Evolutionary conservation across 805 yeast genomes (phyloP).

Genomic region (Wickerhamomyces sydowiorum): DNA sequence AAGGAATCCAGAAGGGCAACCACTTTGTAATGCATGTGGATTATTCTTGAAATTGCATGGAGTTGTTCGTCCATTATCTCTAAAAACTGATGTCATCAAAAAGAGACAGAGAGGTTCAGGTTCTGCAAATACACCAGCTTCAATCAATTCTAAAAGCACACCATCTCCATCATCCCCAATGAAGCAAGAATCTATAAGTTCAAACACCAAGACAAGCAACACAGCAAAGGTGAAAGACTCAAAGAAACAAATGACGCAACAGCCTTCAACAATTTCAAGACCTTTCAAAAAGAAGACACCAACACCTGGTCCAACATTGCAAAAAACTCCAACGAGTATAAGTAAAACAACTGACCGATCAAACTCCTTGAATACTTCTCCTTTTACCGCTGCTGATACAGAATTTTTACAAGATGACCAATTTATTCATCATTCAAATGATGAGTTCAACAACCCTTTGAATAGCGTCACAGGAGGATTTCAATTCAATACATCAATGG

Average conservation of each 20-base stretch:
- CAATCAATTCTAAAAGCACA: background rate
- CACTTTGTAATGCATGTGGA: slow-evolving; percentile 96
- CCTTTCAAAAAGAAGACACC: too few relatives aligned
- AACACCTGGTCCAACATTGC: too few relatives aligned
- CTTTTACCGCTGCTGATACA: background rate
- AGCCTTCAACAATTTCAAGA: too few relatives aligned
- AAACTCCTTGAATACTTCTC: too few relatives aligned
- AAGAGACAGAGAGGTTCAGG: slow-evolving; percentile 67
- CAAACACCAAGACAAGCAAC: too few relatives aligned
- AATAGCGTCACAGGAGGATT: background rate
- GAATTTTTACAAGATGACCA: background rate
- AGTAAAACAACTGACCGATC: too few relatives aligned
- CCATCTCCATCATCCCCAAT: slow-evolving; percentile 1
- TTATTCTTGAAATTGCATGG: slow-evolving; percentile 89
- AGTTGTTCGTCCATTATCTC: slow-evolving; percentile 85
- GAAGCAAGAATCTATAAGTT: too few relatives aligned
- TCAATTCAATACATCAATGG: background rate
- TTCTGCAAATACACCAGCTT: background rate
- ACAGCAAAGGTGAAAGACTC: too few relatives aligned
- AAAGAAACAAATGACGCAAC: too few relatives aligned
- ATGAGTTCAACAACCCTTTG: background rate
- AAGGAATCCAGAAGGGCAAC: slow-evolving; percentile 86
- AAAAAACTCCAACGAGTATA: background rate
- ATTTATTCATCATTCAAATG: background rate
- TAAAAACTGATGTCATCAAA: slow-evolving; percentile 89